Conservation (phyloP, 192 early-diverging fungal species). For the Rhizoclosmatium globosum region DNA sequence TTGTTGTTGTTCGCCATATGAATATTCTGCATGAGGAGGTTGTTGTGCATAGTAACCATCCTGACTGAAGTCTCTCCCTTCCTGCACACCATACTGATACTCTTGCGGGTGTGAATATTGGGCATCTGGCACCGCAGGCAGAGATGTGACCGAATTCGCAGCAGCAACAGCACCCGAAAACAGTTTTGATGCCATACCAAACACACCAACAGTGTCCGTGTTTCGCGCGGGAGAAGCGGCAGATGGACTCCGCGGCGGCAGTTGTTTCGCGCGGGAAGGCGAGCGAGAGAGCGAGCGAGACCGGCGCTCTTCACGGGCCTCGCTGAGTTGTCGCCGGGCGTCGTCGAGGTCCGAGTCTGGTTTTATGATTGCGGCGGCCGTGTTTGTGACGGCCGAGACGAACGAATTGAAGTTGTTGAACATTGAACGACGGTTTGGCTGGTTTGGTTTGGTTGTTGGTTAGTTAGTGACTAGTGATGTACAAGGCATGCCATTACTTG, state of each 20-base stretch:
- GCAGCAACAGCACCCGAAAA: slow-evolving; percentile 1
- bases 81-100: slow-evolving; percentile 24
- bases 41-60: background rate
- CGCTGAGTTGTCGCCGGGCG: background rate
- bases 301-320: slow-evolving; percentile 2
- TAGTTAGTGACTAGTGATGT: background rate
- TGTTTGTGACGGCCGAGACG: slow-evolving; percentile 25
- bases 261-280: background rate
- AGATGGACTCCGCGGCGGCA: background rate
- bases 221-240: background rate
- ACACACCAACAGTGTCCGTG: background rate
- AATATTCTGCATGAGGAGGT: background rate
- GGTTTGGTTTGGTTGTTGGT: background rate
- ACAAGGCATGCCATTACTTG: background rate
- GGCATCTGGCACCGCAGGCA: background rate
- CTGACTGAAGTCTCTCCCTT: slow-evolving; percentile 14
- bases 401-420: slow-evolving; percentile 16
- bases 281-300: slow-evolving; percentile 4
- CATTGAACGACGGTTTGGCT: slow-evolving; percentile 17
- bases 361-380: slow-evolving; percentile 26
- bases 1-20: background rate
- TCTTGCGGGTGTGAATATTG: background rate
- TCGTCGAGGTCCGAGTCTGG: slow-evolving; percentile 2
- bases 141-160: background rate
- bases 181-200: slow-evolving; percentile 22